Base-by-base conservation (phyloP, 495 filamentous ascomycete species). In the Barbatosphaeria neglecta region DNA sequence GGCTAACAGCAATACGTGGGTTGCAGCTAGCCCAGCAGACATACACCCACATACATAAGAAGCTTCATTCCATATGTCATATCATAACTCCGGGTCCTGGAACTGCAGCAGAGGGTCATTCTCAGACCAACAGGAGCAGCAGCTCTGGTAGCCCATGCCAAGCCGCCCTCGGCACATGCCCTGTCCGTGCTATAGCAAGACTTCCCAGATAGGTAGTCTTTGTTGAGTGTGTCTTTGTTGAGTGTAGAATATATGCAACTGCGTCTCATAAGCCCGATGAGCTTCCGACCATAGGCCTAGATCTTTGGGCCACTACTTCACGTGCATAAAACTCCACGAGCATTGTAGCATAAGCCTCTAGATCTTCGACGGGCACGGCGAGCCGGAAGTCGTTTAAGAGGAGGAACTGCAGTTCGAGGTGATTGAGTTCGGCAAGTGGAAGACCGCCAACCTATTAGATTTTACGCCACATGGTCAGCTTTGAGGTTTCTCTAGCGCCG, bases 261-360 rank as follows among this genome's bases (percentile, higher is more conserved):
- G n/a, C 31, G 2, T n/a, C 2, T 41, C 22, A 41, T 4, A 4
- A 18, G 10, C 13, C 39, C 5, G 39, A 41, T 11, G 39, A 41
- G 10, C n/a, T 19, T 6, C 27, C 31, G 13, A 17, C 43, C 15
- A 1, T 22, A 16, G 57, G 55, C 2, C 63, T 55, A 13, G 62
- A 60, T 16, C 62, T 55, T 38, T 68, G 86, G 7, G 83, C 72
- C 6, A 95, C 74, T 17, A 95, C 83, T 62, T 97, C 93, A 20
- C 93, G 75, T 0, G 88, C 90, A 54, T 97, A 99, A 60, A 97
- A 99, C 60, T 97, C 90, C 9, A 99, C 92, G 2, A 99, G 76
- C 93, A 96, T 96, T 2, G 92, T 99, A 7, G 90, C 92, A 50
- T 99, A 99, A 2, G 88, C 86, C 62, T 99, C 93, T 17, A 99